Conservation (phyloP, 108 stramenopile genomes). For the Parietichytrium sp. region DNA sequence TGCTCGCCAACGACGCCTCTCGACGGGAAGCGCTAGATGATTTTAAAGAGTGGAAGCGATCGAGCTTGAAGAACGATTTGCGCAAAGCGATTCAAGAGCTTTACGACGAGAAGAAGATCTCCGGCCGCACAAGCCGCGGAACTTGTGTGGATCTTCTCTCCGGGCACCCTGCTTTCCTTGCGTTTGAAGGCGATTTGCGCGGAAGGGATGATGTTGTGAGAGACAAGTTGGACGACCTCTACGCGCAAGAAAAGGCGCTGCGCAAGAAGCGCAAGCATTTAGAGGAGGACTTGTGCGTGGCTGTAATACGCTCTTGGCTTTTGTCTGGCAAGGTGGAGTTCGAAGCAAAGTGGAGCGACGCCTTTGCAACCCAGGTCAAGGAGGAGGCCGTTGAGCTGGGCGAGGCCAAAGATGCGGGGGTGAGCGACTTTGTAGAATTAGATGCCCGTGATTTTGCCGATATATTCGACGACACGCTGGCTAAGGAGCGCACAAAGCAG, state of each 20-base stretch:
- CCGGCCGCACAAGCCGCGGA: neutral
- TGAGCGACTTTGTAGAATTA: no score
- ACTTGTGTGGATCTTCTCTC: neutral
- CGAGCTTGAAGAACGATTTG: neutral
- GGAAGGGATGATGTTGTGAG: neutral
- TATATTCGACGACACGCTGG: no score
- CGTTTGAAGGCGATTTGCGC: neutral
- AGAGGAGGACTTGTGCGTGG: no score
- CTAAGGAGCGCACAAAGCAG: no score
- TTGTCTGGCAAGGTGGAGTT: no score
- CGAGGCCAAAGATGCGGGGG: no score
- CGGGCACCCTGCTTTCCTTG: neutral
- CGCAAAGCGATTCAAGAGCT: neutral
- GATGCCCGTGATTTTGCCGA: no score
- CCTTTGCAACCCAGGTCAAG: no score
- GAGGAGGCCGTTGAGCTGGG: no score
- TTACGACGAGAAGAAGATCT: neutral
- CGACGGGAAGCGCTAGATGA: neutral
- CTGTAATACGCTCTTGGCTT: no score
- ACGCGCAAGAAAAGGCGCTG: neutral
- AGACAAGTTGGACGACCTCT: conserved; percentile 3
- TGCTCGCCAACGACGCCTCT: neutral
- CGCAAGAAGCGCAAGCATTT: neutral
- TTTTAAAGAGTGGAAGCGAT: neutral
- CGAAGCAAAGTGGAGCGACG: no score